Base-by-base conservation (phyloP, 108 stramenopile species). In the Phaeodactylum tricornutum region DNA sequence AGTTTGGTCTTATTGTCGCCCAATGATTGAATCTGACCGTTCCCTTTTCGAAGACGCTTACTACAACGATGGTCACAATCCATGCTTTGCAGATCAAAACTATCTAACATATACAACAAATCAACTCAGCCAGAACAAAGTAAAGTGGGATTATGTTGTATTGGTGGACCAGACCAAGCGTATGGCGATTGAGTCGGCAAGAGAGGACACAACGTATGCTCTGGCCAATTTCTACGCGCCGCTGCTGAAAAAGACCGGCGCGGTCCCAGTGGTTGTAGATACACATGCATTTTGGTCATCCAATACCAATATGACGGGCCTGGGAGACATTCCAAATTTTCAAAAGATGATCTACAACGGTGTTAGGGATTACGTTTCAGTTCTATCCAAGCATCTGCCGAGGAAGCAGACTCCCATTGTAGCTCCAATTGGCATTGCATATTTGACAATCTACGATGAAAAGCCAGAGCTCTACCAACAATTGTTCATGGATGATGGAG, bases 341-440 rank as follows among this genome's bases (percentile, higher is more conserved):
- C 62, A 64, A 33, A 42, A 44, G 17, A 25, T 61, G 14, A 74
- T 69, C 48, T 55, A 67, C 56, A 47, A 65, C 0, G 77, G 77
- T 26, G 67, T 55, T 21, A 25, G 50, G 12, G 40, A 59, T 8
- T 79, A 79, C 56, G 67, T 48, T 15, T 30, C 30, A 17, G 49
- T 45, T 12, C 47, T 68, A 16, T 33, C 47, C 48, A 25, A 47
- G 16, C 47, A 42, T 28, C 43, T 79, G 28, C 69, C 69, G 7
- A 6, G 31, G 4, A 31, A 38, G 17, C 62, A 59, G 33, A 5
- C 50, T 25, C 61, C 75, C n/a, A 41, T 53, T 0, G 52, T 76
- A 22, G 72, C 73, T 15, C 77, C 73, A 12, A 68, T 74, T 21
- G 72, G 73, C 17, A 38, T 74, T 30, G 77, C 77, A 2, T 79